A percentile compares a stretch with the other conserved stretches of the same genome.
These are phyloP conservation scores for Pelargonium nanum DNA, from an alignment of 345 rosid species.

Conservation along the genomic window DNA sequence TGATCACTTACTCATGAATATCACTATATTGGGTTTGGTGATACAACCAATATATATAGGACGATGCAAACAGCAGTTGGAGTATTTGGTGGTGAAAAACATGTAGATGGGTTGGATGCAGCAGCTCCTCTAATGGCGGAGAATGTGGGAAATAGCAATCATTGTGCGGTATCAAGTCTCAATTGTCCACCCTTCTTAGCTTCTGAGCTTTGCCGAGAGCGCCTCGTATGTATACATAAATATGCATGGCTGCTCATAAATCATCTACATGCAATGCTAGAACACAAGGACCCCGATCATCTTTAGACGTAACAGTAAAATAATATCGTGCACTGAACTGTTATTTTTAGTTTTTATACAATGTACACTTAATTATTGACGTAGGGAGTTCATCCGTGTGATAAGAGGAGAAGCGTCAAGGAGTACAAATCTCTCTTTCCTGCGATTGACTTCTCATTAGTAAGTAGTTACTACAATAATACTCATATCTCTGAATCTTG, in stretches of 20 bases:
- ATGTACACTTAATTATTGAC: not conserved
- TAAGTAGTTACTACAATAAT: slow-evolving; percentile 12
- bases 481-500: not conserved
- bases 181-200: slow-evolving; percentile 50
- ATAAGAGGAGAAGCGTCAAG: slow-evolving; percentile 50
- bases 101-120: slow-evolving; percentile 11
- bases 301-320: not conserved
- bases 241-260: not conserved
- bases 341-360: no score
- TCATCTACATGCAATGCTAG: not conserved
- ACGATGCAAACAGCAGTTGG: slow-evolving; percentile 74
- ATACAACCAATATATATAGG: slow-evolving; percentile 19
- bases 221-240: slow-evolving; percentile 31
- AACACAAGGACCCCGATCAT: no score
- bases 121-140: slow-evolving; percentile 7
- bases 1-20: not conserved
- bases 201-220: slow-evolving; percentile 66
- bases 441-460: slow-evolving; percentile 60
- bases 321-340: not conserved
- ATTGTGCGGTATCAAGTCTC: slow-evolving; percentile 17
- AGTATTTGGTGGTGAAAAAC: slow-evolving; percentile 39
- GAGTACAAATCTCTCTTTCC: slow-evolving; percentile 49
- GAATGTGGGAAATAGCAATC: slow-evolving; percentile 13
- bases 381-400: slow-evolving; percentile 75
- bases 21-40: no score